Evolutionary conservation across 2,329 filamentous ascomycete genomes (phyloP), one percentile per base, ranked within the genome.

Genomic region (Orbilia quercus): DNA sequence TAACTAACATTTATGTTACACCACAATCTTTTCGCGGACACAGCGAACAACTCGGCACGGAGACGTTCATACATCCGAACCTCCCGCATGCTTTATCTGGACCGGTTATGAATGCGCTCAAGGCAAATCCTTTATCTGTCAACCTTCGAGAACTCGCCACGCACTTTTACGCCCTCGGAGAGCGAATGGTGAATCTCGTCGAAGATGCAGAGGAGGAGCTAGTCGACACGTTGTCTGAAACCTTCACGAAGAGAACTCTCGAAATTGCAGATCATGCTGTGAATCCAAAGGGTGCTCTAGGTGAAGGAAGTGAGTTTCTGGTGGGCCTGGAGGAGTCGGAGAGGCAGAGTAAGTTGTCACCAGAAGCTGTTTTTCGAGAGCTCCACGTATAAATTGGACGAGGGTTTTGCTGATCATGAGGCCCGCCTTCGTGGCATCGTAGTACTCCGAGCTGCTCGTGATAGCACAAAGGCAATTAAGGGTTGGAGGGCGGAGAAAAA

Each of bases 241-340:
- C 91, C 0, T 98, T 96, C 81, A 91, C 93, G 76, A 85, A 87
- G 54, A 85, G 95, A 51, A 91, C 92, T 0, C 85, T 87, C 1
- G 91, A 96, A 75, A 91, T 98, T 55, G 91, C 91, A 4, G 87
- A 98, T 79, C 91, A 96, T 79, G 94, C 93, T 1, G 88, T 93
- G 76, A 96, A 96, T 81, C 90, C 90, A 2, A 88, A 89, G 7
- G 89, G 90, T 12, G 89, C 89, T 9, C 81, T 87, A 42, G 85
- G 85, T 1, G 86, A 87, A 53, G 83, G 77, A 25, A 83, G 88
- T 1, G 93, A 97, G 76, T 98, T 98, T 77, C 83, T 97, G 77
- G 85, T 91, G 28, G 92, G 93, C 0, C 81, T 99, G 64, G 95
- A 98, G 78, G 93, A 98, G 82, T 92, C 88, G 81, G 95, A 99